These are phyloP conservation scores for Trametes coccinea DNA, from an alignment of 768 basidiomycete genomes.

Conservation along the genomic window DNA sequence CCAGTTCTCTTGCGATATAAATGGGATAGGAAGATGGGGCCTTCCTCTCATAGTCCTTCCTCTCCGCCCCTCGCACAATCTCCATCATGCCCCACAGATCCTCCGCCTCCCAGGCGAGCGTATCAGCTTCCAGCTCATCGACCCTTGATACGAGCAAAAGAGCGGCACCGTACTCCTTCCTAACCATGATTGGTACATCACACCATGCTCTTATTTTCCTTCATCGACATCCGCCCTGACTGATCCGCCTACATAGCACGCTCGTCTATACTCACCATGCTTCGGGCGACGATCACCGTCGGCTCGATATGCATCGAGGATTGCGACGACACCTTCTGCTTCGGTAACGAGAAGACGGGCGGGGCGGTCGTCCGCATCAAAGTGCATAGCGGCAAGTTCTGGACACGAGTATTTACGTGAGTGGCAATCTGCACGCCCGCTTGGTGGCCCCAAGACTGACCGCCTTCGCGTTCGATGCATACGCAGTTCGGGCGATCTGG, in stretches of 20 bases:
- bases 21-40: not conserved
- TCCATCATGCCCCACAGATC: conserved; percentile 18
- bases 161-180: conserved; percentile 12
- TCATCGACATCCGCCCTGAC: not conserved
- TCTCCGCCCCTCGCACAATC: conserved; percentile 15
- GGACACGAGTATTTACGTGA: conserved; percentile 37
- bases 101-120: conserved; percentile 9
- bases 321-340: conserved; percentile 24
- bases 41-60: conserved; percentile 1
- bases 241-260: conserved; percentile 23
- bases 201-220: not conserved
- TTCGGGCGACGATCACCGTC: conserved; percentile 24
- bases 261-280: conserved; percentile 29
- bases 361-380: conserved; percentile 23
- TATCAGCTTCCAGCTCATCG: conserved; percentile 12
- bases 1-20: conserved; percentile 6
- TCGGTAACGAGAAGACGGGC: conserved; percentile 25
- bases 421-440: conserved; percentile 2
- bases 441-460: not conserved
- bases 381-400: conserved; percentile 36
- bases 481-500: conserved; percentile 34
- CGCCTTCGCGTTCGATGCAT: not conserved
- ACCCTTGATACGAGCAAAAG: conserved; percentile 1
- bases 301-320: conserved; percentile 36
- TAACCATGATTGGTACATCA: conserved; percentile 12